A percentile compares a stretch with the other conserved stretches of the same genome.
phyloP scores from a whole-genome alignment of 2,329 filamentous ascomycete species.

The Aspergillus felis region DNA sequence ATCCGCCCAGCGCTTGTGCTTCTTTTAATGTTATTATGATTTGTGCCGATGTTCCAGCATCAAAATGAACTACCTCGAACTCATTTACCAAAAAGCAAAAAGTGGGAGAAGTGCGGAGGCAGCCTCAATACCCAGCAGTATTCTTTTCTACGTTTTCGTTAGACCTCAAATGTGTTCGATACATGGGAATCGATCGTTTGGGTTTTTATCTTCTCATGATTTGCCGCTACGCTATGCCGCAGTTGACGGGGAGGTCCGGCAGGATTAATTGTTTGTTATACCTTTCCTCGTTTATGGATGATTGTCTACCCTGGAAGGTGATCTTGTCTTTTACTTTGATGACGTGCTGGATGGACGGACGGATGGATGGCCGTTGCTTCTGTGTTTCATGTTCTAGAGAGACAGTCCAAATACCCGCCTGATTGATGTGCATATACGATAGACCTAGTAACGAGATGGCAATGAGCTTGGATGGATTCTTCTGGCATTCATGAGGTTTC shows the following conservation, averaged over 20 bases:
- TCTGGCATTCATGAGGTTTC: not conserved
- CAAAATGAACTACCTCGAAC: not conserved
- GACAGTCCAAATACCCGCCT: conserved; percentile 13
- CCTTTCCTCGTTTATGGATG: not conserved
- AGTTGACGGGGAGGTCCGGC: not conserved
- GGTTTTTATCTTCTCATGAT: not conserved
- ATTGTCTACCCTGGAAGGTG: not conserved
- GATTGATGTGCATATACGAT: conserved; percentile 4
- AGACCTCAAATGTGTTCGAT: not conserved
- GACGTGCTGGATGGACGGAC: not conserved
- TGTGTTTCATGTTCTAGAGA: conserved; percentile 2
- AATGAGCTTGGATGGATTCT: not conserved
- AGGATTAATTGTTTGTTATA: not conserved
- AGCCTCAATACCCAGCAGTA: not conserved
- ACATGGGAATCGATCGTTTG: not conserved
- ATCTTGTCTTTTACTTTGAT: not conserved
- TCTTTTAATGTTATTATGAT: conserved; percentile 10
- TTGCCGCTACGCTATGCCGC: not conserved
- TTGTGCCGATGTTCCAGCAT: not conserved
- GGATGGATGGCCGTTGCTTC: not conserved
- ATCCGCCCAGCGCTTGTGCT: not conserved
- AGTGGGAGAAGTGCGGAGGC: not conserved
- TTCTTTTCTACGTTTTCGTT: not conserved
- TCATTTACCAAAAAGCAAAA: conserved; percentile 1
- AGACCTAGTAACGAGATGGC: not conserved